Evolutionary conservation across 306 rosid species (phyloP).

Genomic region (Canavalia gladiata): DNA sequence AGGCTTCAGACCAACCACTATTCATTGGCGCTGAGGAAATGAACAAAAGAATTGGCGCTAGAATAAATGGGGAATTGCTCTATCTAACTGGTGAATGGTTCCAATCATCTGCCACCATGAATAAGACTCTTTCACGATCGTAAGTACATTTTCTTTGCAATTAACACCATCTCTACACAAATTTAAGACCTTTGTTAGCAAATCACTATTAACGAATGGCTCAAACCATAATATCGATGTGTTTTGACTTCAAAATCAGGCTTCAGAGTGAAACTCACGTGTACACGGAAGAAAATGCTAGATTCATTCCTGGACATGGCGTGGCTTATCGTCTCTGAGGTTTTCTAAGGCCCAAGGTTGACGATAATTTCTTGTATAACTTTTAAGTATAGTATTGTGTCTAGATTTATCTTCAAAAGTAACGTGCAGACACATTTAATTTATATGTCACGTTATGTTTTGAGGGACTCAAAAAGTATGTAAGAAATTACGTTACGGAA

Average conservation of each 20-base stretch:
- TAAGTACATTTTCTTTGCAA: constrained; percentile 45
- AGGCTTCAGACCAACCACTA: constrained; percentile 86
- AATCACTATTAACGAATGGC: too few species aligned
- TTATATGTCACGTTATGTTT: neutral
- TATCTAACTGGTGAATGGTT: constrained; percentile 69
- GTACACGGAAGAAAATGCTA: constrained; percentile 78
- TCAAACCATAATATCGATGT: too few species aligned
- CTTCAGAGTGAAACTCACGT: constrained; percentile 77
- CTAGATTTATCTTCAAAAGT: constrained; percentile 2
- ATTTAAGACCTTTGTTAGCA: neutral
- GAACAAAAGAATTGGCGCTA: constrained; percentile 71
- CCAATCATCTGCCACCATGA: constrained; percentile 70
- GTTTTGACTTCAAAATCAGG: constrained; percentile 50
- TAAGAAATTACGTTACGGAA: constrained; percentile 55
- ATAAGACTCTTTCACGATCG: constrained; percentile 72
- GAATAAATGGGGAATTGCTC: constrained; percentile 68
- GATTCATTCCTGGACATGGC: constrained; percentile 82
- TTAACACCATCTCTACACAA: neutral
- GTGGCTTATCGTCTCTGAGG: constrained; percentile 58
- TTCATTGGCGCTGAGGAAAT: constrained; percentile 67
- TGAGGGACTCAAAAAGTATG: neutral
- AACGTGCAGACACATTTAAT: neutral
- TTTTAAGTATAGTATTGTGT: neutral
- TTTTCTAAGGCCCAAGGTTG: constrained; percentile 36
- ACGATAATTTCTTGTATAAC: constrained; percentile 43